Evolutionary conservation across 2,329 filamentous ascomycete species (phyloP), one percentile per base, ranked within the genome.

Genomic region (Fusarium redolens): DNA sequence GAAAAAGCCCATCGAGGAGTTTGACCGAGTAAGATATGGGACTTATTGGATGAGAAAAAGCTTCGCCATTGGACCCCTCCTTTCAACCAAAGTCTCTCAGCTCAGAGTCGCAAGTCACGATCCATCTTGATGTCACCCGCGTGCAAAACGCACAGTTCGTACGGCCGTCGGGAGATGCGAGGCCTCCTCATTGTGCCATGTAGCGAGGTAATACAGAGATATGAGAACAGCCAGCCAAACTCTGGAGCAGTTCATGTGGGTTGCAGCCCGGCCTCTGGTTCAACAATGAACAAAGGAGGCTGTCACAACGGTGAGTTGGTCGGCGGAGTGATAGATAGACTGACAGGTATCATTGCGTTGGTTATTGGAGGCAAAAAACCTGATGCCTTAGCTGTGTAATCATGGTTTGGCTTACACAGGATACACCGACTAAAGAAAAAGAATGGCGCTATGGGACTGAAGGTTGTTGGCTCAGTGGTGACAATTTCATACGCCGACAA

Each of bases 281-380:
- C 30, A 68, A 73, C 66, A 73, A 73, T 55, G 66, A 35, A 61
- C 57, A 67, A 50, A 71, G 48, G 33, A 67, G 61, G 38, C 69
- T 73, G 70, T 60, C 69, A 71, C 70, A 61, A 73, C 70, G 66
- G 70, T 56, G 59, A 68, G 52, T 43, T 69, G 28, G 58, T 72
- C 55, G 45, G 40, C 45, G 38, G 57, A 61, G 30, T 18, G 37
- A 48, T 38, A 31, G 61, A 60, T 60, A 54, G 40, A 20, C n/a
- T 58, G 22, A 11, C 12, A 43, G n/a, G 61, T 55, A 56, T 33
- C 31, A 18, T 25, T 31, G 12, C 14, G n/a, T 28, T 28, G 38
- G 28, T 18, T 11, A 25, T 8, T 17, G 20, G 28, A 14, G 50
- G 12, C 15, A 40, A 11, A 18, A 22, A 48, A 47, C 57, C 31